Base-by-base conservation (phyloP, 495 filamentous ascomycete genomes). In the Lophiostoma macrostomum region DNA sequence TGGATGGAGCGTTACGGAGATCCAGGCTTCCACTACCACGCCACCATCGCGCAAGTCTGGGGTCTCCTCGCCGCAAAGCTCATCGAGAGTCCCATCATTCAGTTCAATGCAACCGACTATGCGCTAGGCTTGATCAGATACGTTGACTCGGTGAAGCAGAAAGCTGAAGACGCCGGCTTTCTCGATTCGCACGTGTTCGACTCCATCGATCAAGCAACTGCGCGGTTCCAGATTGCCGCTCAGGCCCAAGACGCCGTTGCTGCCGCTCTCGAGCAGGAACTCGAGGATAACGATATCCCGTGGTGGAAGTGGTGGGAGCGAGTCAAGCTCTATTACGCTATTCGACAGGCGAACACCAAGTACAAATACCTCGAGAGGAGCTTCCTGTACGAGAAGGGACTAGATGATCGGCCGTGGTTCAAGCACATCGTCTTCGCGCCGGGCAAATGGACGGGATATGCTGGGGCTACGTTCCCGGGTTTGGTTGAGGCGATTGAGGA, bases 361-460 rank as follows among this genome's bases (percentile, higher is more conserved):
- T 84, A 84, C 68, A 83, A 84, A 65, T 61, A 64, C n/a, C 68
- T 84, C 22, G 82, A 85, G 54, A 70, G 80, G 7, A 66, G 76
- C n/a, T 85, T 85, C 65, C 54, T 85, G 54, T 77, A 83, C 55
- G 52, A 71, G 36, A 64, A 69, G 1, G 82, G 82, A 14, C 65
- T 85, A 28, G 82, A 84, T 54, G 75, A 76, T 4, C 71, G 82
- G 40, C 66, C 58, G 30, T 84, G 81, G 80, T 85, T 79, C 69
- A 85, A 85, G 65, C 82, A 84, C 49, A 76, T 84, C n/a, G 80
- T 85, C 22, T 85, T 84, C 66, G 83, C 81, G 5, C 80, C 83
- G n/a, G 83, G 90, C 1, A 61, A 89, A 32, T 96, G 89, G 89
- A 94, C 88, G 0, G 90, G 90, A 5, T 96, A 96, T 69, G 73